These are phyloP conservation scores for Metschnikowia colocasiae DNA, from an alignment of 805 yeast genomes.

Conservation along the genomic window DNA sequence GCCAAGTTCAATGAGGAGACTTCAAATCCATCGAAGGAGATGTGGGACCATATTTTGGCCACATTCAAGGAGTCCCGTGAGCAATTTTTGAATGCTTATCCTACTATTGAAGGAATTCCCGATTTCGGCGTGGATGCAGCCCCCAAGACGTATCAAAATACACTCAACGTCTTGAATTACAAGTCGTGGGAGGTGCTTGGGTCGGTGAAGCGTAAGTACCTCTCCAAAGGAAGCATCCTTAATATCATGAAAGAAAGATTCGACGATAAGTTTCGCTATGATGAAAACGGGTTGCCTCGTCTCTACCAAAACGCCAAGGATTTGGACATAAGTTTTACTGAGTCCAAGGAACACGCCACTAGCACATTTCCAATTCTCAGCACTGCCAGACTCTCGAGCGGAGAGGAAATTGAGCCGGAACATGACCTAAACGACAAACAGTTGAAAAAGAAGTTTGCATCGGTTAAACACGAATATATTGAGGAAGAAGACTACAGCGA, in stretches of 20 bases:
- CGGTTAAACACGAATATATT: constrained; percentile 36
- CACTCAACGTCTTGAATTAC: constrained; percentile 43
- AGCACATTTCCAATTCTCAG: constrained; percentile 57
- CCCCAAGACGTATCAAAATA: constrained; percentile 37
- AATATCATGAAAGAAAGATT: constrained; percentile 71
- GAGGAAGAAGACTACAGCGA: constrained; percentile 22
- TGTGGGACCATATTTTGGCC: constrained; percentile 22
- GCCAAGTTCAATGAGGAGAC: constrained; percentile 49
- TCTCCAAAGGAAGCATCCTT: constrained; percentile 64
- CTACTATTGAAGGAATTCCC: constrained; percentile 23
- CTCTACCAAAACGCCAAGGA: constrained; percentile 74
- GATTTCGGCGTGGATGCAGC: constrained; percentile 69
- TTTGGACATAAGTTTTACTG: constrained; percentile 60
- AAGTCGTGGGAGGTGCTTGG: constrained; percentile 66
- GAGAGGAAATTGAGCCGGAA: constrained; percentile 58
- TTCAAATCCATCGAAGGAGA: constrained; percentile 42
- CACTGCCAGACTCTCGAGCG: constrained; percentile 49
- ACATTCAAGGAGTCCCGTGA: constrained; percentile 51
- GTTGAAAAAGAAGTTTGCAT: constrained; percentile 21
- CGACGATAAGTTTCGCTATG: constrained; percentile 81
- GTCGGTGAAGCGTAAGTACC: constrained; percentile 53
- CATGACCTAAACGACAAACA: constrained; percentile 38
- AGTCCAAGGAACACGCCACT: constrained; percentile 58
- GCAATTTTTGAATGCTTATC: constrained; percentile 12
- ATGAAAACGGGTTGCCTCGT: constrained; percentile 74